These are phyloP conservation scores for Suhomyces coccinellae DNA, from an alignment of 1,139 yeast species.

Conservation along the genomic window DNA sequence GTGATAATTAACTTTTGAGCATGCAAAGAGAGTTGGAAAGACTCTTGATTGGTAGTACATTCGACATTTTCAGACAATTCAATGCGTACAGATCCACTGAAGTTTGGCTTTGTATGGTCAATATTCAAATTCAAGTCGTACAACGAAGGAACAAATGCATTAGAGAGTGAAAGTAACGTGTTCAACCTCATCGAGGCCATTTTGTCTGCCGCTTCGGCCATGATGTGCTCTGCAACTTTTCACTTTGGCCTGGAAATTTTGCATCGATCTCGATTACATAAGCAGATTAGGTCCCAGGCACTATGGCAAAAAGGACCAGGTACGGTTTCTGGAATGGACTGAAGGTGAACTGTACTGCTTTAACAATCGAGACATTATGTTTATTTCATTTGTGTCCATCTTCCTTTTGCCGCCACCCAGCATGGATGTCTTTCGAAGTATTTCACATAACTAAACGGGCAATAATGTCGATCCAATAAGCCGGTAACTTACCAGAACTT, in stretches of 20 bases:
- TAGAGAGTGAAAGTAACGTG: constrained; percentile 26
- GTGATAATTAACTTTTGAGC: constrained; percentile 42
- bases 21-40: constrained; percentile 36
- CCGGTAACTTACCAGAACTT: no score
- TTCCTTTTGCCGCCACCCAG: no score
- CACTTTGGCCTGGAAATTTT: constrained; percentile 1
- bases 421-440: no score
- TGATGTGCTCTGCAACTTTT: constrained; percentile 1
- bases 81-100: constrained; percentile 47
- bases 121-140: constrained; percentile 47
- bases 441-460: no score
- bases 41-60: constrained; percentile 22
- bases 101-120: constrained; percentile 55
- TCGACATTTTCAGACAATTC: constrained; percentile 29
- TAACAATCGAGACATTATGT: no score
- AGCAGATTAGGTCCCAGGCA: not conserved
- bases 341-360: no score
- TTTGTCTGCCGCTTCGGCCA: constrained; percentile 3
- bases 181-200: constrained; percentile 1
- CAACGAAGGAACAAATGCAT: constrained; percentile 40
- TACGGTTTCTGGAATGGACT: no score
- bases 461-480: no score
- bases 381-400: no score
- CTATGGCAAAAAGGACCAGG: no score
- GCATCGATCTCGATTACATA: constrained; percentile 2